These are phyloP conservation scores for Apocynum venetum DNA, from an alignment of 257 asterid genomes.

Conservation along the genomic window DNA sequence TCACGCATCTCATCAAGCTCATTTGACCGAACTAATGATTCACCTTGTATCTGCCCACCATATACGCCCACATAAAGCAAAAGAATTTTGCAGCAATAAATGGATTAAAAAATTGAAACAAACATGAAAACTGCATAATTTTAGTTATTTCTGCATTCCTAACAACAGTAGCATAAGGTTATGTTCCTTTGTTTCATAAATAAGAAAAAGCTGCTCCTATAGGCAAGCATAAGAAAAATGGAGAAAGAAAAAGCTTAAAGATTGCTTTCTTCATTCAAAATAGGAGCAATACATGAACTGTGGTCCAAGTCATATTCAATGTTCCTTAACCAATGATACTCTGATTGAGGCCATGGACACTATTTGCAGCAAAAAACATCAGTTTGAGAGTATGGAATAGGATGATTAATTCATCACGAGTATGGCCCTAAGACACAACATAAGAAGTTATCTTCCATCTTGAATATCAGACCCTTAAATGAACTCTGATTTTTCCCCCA, in stretches of 20 bases:
- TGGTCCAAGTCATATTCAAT: neutral
- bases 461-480: neutral
- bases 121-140: neutral
- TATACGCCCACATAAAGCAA: conserved; percentile 15
- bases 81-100: neutral
- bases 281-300: neutral
- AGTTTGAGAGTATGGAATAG: neutral
- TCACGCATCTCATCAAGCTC: conserved; percentile 83
- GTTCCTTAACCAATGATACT: neutral
- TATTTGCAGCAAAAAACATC: neutral
- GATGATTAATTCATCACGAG: neutral
- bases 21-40: conserved; percentile 64
- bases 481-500: neutral
- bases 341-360: too few relatives aligned
- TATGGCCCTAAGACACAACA: neutral
- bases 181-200: neutral
- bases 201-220: neutral
- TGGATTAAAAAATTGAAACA: neutral
- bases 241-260: neutral
- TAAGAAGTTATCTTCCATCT: neutral
- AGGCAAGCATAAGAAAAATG: too few relatives aligned
- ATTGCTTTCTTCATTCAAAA: neutral
- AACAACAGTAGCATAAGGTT: neutral
- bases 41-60: conserved; percentile 63
- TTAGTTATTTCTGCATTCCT: neutral